Evolutionary conservation across 164 flowering plant species (phyloP).

Genomic region (Nymphaea colorata): DNA sequence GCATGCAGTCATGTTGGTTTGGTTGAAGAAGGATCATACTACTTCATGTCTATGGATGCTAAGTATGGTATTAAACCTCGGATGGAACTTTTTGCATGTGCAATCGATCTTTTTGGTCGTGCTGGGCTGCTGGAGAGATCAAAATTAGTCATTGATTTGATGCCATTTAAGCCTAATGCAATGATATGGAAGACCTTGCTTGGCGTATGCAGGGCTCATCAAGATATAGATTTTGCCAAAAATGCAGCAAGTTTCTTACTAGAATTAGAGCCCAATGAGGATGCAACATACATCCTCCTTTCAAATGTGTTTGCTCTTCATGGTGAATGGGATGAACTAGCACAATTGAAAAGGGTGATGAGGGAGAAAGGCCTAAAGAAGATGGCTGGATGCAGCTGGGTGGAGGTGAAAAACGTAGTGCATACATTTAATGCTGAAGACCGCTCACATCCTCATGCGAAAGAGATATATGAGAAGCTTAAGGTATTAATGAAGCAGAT

Average conservation of each 20-base stretch:
- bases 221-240: slow-evolving; percentile 51
- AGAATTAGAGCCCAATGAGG: slow-evolving; percentile 62
- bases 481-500: slow-evolving; percentile 36
- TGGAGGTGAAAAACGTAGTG: slow-evolving; percentile 49
- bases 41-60: slow-evolving; percentile 48
- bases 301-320: slow-evolving; percentile 55
- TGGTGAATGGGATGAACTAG: slow-evolving; percentile 66
- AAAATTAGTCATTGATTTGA: slow-evolving; percentile 40
- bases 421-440: slow-evolving; percentile 74
- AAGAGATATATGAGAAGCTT: slow-evolving; percentile 31
- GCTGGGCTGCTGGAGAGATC: slow-evolving; percentile 58
- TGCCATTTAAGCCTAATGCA: slow-evolving; percentile 69
- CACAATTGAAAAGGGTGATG: slow-evolving; percentile 57
- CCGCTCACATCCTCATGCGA: slow-evolving; percentile 37
- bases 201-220: slow-evolving; percentile 69
- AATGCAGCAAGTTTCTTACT: slow-evolving; percentile 41
- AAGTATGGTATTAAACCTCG: slow-evolving; percentile 48
- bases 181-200: slow-evolving; percentile 72
- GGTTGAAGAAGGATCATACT: slow-evolving; percentile 42
- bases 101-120: slow-evolving; percentile 67
- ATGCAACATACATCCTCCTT: slow-evolving; percentile 72
- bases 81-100: slow-evolving; percentile 90
- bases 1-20: slow-evolving; percentile 84
- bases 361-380: slow-evolving; percentile 63
- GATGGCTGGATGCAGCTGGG: slow-evolving; percentile 94